Evolutionary conservation across 1,284 basidiomycete genomes (phyloP).

Genomic region (Cutaneotrichosporon spelunceum): DNA sequence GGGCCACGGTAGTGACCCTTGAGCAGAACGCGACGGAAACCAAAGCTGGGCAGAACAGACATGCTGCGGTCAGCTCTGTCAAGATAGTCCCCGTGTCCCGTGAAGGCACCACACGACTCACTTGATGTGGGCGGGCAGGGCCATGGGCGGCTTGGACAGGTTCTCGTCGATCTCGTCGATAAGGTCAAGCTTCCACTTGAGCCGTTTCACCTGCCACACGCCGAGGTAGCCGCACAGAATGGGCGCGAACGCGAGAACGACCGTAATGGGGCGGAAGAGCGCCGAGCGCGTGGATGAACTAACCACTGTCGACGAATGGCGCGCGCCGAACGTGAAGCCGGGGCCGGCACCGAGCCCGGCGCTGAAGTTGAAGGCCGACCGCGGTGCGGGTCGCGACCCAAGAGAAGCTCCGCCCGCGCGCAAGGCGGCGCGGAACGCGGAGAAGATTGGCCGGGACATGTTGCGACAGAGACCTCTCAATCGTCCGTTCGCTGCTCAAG

Average conservation of each 20-base stretch:
- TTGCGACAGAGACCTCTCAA: conserved; percentile 1
- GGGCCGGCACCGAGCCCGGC: conserved; percentile 3
- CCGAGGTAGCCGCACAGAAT: conserved; percentile 88
- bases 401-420: neutral
- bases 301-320: conserved; percentile 11
- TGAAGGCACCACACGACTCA: conserved; percentile 52
- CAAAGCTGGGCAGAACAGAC: conserved; percentile 72
- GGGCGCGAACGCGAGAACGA: conserved; percentile 81
- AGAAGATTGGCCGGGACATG: conserved; percentile 24
- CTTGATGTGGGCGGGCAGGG: conserved; percentile 83
- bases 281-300: conserved; percentile 22
- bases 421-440: conserved; percentile 17
- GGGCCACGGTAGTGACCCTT: conserved; percentile 72
- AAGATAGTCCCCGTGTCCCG: neutral
- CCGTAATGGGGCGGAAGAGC: conserved; percentile 60
- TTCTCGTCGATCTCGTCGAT: conserved; percentile 95
- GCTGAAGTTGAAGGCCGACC: neutral
- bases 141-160: conserved; percentile 72
- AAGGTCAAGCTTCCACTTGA: conserved; percentile 91
- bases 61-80: conserved; percentile 4
- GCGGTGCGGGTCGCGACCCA: neutral
- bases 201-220: conserved; percentile 83
- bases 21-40: conserved; percentile 77
- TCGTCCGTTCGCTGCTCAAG: neutral
- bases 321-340: conserved; percentile 4